Evolutionary conservation across 2,329 filamentous ascomycete genomes (phyloP).

Genomic region (Tolypocladium guangdongense): DNA sequence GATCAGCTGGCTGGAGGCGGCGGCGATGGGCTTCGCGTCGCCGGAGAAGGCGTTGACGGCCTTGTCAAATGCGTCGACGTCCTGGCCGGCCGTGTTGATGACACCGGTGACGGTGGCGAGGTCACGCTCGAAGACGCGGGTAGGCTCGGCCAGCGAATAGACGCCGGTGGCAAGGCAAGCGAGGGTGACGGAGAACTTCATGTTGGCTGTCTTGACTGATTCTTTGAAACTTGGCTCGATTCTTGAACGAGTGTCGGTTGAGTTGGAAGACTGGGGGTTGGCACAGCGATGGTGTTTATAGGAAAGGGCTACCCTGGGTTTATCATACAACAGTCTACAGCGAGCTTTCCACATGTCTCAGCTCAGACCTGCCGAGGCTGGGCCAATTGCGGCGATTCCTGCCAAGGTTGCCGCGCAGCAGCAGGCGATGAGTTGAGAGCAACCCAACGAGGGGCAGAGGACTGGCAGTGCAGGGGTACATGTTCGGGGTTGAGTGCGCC

Average conservation of each 20-base stretch:
- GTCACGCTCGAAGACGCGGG: conserved; percentile 5
- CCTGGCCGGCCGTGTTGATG: conserved; percentile 2
- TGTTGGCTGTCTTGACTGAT: conserved; percentile 2
- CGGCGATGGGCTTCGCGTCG: conserved; percentile 8
- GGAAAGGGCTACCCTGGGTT: not conserved
- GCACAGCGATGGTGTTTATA: not conserved
- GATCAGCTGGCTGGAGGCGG: conserved; percentile 11
- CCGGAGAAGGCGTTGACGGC: conserved; percentile 14
- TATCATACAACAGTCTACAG: not conserved
- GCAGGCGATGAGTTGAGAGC: not conserved
- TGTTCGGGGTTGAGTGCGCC: not conserved
- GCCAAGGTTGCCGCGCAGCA: not conserved
- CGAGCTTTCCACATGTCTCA: not conserved
- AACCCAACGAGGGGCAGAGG: too few species aligned
- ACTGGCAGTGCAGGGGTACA: too few species aligned
- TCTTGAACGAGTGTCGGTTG: conserved; percentile 6
- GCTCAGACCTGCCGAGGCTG: conserved; percentile 1
- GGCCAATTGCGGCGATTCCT: not conserved
- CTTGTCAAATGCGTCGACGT: conserved; percentile 10
- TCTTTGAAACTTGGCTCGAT: not conserved
- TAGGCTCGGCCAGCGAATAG: conserved; percentile 1
- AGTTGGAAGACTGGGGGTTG: not conserved
- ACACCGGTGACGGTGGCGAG: conserved; percentile 5
- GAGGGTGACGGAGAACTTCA: conserved; percentile 10
- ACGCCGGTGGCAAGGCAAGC: conserved; percentile 6